Conservation (phyloP, 2,329 filamentous ascomycete genomes). For the Thielaviopsis euricoi region DNA sequence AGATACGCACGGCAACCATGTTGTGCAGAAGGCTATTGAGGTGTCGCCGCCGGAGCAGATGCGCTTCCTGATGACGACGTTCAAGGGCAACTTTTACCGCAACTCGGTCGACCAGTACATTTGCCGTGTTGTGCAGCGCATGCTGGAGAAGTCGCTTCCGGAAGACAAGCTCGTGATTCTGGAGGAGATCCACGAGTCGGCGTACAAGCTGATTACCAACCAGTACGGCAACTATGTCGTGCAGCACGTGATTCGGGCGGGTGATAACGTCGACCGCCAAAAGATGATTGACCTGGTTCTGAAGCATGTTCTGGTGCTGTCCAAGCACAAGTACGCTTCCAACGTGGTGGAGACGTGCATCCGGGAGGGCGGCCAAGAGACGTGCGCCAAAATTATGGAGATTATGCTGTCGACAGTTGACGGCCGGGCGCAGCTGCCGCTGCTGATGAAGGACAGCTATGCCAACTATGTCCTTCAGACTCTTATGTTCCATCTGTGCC, state of each 20-base stretch:
- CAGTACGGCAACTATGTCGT: conserved; percentile 94
- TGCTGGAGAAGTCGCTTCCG: conserved; percentile 68
- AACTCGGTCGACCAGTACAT: conserved; percentile 71
- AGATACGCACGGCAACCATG: conserved; percentile 88
- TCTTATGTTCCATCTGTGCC: conserved; percentile 48
- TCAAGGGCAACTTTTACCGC: conserved; percentile 56
- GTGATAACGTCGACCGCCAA: conserved; percentile 52
- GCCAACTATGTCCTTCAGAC: conserved; percentile 97
- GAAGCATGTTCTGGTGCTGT: conserved; percentile 53
- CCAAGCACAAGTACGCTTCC: conserved; percentile 91
- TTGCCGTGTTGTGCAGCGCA: conserved; percentile 83
- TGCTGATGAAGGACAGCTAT: conserved; percentile 76
- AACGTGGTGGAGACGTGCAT: conserved; percentile 96
- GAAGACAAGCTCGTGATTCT: conserved; percentile 57
- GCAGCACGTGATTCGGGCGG: conserved; percentile 76
- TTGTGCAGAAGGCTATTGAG: conserved; percentile 86
- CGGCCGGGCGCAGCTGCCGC: conserved; percentile 52
- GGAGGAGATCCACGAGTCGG: conserved; percentile 59
- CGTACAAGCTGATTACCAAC: conserved; percentile 59
- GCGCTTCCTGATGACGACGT: conserved; percentile 68
- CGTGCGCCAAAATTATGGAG: not conserved
- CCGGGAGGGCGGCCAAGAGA: conserved; percentile 24
- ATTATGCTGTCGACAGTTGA: conserved; percentile 20
- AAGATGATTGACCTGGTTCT: conserved; percentile 61
- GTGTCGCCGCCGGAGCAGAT: conserved; percentile 62